These are phyloP conservation scores for Durotheca rogersii DNA, from an alignment of 495 filamentous ascomycete species.

Conservation along the genomic window DNA sequence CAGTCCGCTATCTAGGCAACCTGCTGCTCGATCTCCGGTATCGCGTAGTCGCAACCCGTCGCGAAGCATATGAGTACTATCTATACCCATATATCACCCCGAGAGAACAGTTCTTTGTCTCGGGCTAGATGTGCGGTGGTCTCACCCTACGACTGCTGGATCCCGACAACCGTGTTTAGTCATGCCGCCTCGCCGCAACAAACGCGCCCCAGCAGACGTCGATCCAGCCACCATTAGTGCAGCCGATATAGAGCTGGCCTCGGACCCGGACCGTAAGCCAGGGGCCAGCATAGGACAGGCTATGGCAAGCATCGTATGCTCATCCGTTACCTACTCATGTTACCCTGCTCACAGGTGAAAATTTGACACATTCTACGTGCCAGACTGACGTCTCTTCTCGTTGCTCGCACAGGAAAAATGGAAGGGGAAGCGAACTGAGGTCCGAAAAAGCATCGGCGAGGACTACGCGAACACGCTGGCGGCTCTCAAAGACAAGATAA, in stretches of 20 bases:
- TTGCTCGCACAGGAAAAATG: conserved; percentile 14
- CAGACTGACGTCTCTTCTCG: conserved; percentile 1
- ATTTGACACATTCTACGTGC: too few relatives aligned
- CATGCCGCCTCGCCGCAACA: conserved; percentile 19
- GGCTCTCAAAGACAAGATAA: conserved; percentile 14
- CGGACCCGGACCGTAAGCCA: conserved; percentile 9
- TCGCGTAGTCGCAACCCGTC: too few relatives aligned
- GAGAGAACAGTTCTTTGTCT: too few relatives aligned
- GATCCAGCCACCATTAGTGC: conserved; percentile 21
- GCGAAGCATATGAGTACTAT: too few relatives aligned
- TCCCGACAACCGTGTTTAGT: too few relatives aligned
- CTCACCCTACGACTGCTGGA: too few relatives aligned
- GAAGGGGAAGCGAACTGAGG: conserved; percentile 19
- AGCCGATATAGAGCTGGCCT: neutral
- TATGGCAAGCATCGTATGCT: conserved; percentile 27
- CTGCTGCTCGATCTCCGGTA: too few relatives aligned
- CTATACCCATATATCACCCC: too few relatives aligned
- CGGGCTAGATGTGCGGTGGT: too few relatives aligned
- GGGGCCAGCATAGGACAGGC: conserved; percentile 16
- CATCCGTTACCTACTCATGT: neutral
- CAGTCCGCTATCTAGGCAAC: too few relatives aligned
- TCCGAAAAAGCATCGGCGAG: conserved; percentile 21
- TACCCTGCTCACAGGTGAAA: too few relatives aligned
- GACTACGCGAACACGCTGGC: conserved; percentile 11
- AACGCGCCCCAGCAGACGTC: conserved; percentile 17